phyloP scores from a whole-genome alignment of 805 yeast genomes.

The Hanseniaspora jakobsenii region DNA sequence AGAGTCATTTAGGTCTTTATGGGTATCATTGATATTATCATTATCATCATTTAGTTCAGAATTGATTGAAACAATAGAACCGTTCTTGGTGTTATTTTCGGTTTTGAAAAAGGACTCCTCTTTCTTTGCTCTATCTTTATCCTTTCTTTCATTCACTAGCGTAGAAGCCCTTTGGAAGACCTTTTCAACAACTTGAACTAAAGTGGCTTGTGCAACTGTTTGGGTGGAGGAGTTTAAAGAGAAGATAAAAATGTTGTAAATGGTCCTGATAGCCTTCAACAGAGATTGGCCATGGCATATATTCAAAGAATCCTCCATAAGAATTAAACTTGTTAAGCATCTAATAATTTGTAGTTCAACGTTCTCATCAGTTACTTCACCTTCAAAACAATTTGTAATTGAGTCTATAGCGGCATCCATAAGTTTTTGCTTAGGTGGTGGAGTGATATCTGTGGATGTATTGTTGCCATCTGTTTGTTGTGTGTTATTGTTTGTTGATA shows the following conservation, averaged over 20 bases:
- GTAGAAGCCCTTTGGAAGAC: constrained; percentile 63
- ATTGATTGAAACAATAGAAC: constrained; percentile 17
- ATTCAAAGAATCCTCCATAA: constrained; percentile 67
- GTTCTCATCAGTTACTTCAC: constrained; percentile 81
- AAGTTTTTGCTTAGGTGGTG: constrained; percentile 43
- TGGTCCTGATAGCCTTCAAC: constrained; percentile 81
- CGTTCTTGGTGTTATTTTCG: constrained; percentile 3
- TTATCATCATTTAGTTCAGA: constrained; percentile 16
- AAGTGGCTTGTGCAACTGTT: constrained; percentile 86
- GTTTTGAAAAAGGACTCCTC: no score
- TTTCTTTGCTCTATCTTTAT: no score
- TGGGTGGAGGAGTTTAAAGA: constrained; percentile 76
- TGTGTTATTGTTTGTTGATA: constrained; percentile 27
- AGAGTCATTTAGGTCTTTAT: constrained; percentile 22
- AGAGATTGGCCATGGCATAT: constrained; percentile 72
- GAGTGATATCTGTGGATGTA: constrained; percentile 39
- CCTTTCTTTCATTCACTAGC: constrained; percentile 21
- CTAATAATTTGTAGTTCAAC: constrained; percentile 87
- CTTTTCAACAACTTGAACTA: constrained; percentile 78
- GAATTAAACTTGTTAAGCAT: constrained; percentile 78
- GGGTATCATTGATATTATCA: constrained; percentile 3
- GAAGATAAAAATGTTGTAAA: constrained; percentile 80
- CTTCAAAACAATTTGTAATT: constrained; percentile 73
- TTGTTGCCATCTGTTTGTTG: constrained; percentile 26
- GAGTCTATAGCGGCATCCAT: constrained; percentile 78